Evolutionary conservation across 805 yeast species (phyloP), one percentile per base, ranked within the genome.

Genomic region (Kazachstania martiniae): DNA sequence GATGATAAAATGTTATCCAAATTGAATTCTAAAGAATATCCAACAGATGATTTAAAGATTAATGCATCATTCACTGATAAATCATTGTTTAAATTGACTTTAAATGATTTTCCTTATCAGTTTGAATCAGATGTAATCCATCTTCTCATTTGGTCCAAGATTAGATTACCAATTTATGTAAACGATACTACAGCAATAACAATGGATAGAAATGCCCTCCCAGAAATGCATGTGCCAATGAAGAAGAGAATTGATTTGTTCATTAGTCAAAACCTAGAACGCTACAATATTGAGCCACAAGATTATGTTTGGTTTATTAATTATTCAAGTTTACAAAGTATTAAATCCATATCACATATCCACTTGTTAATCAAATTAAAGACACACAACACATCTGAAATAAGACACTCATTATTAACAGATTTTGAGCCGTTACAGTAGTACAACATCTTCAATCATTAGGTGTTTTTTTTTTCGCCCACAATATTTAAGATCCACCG

Each of bases 311-410:
- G 89, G 89, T 81, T 80, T 53, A 66, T 79, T 42, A 81, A 81
- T 49, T 79, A 81, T 72, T 68, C 77, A 6, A 63, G 68, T 5
- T 51, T 81, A 25, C 91, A 81, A 49, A 77, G 85, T 49, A 77
- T 81, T 5, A 66, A 62, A 41, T 63, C 70, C 19, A 59, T 80
- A 22, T 77, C 85, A 16, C 91, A 80, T 48, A 58, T 79, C n/a
- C 91, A 80, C 53, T 70, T 79, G 2, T 46, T 80, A 18, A 41
- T 80, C 9, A 66, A 59, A 27, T 28, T 33, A 15, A 35, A 40
- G 16, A 24, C 22, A 17, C 36, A 22, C 12, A 24, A 17, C 12
- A 18, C 8, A 28, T 28, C 8, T 12, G n/a, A n/a, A n/a, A n/a
- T n/a, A n/a, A n/a, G n/a, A n/a, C n/a, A n/a, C n/a, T n/a, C n/a